phyloP scores from a whole-genome alignment of 169 alveolate genomes.

The Toxoplasma gondii region DNA sequence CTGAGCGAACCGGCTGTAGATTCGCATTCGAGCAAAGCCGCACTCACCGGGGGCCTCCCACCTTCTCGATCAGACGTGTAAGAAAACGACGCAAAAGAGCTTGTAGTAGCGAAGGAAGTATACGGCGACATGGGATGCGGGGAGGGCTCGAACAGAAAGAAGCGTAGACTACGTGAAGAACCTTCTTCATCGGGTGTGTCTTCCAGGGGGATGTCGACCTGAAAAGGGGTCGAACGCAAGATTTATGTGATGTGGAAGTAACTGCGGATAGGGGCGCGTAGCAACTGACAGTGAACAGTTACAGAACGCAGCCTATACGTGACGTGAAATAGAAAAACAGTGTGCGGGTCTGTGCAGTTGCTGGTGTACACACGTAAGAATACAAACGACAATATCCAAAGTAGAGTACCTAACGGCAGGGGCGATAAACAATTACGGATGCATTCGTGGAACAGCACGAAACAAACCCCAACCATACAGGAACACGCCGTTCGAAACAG shows the following conservation, averaged over 20 bases:
- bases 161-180: not conserved
- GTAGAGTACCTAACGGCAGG: not conserved
- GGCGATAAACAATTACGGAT: not conserved
- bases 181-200: not conserved
- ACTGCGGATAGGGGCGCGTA: too few relatives aligned
- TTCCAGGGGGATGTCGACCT: not conserved
- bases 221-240: not conserved
- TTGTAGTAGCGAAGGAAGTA: too few relatives aligned
- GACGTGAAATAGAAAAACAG: not conserved
- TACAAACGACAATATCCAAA: not conserved
- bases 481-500: not conserved
- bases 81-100: too few relatives aligned
- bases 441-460: not conserved
- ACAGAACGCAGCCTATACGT: not conserved
- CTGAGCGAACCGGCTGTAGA: too few relatives aligned
- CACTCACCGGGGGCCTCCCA: too few relatives aligned
- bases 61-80: too few relatives aligned
- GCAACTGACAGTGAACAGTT: not conserved
- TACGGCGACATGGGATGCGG: not conserved
- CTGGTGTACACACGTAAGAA: not conserved
- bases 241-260: too few relatives aligned
- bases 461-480: not conserved
- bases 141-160: conserved; percentile 11
- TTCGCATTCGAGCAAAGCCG: too few relatives aligned
- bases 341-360: not conserved